A percentile compares a stretch with the other conserved stretches of the same genome.
Conservation (phyloP, 345 rosid genomes). For the Cardamine resedifolia region DNA sequence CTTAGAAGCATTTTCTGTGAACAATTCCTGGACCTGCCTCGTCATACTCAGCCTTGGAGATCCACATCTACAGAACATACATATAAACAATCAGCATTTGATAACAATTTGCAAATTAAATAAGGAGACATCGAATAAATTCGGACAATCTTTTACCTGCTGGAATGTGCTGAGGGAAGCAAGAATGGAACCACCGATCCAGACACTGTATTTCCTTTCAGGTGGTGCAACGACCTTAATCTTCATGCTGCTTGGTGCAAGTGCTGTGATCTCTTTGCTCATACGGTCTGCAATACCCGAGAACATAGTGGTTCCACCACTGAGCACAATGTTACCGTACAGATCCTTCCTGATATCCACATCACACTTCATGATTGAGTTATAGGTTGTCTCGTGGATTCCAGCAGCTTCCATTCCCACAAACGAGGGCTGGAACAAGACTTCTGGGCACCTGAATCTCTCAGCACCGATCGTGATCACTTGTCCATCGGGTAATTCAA, state of each 20-base stretch:
- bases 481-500: conserved; percentile 66
- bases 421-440: conserved; percentile 65
- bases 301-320: conserved; percentile 82
- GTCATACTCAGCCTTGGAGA: conserved; percentile 44
- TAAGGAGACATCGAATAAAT: neutral
- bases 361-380: conserved; percentile 66
- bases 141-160: conserved; percentile 41
- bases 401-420: conserved; percentile 76
- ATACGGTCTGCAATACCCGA: conserved; percentile 71
- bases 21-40: conserved; percentile 47
- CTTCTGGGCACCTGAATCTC: conserved; percentile 69
- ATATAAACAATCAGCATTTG: conserved; percentile 10
- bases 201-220: conserved; percentile 75
- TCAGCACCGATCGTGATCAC: conserved; percentile 67
- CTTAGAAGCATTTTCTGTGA: conserved; percentile 45
- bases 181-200: conserved; percentile 79
- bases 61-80: conserved; percentile 32
- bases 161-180: conserved; percentile 82
- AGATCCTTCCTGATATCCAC: conserved; percentile 55
- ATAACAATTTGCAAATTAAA: neutral
- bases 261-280: conserved; percentile 77
- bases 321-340: conserved; percentile 69
- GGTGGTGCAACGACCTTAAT: conserved; percentile 80
- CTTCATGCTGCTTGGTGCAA: conserved; percentile 78
- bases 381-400: conserved; percentile 68